phyloP scores from a whole-genome alignment of 2,329 filamentous ascomycete species.

The Verticillium nubilum region DNA sequence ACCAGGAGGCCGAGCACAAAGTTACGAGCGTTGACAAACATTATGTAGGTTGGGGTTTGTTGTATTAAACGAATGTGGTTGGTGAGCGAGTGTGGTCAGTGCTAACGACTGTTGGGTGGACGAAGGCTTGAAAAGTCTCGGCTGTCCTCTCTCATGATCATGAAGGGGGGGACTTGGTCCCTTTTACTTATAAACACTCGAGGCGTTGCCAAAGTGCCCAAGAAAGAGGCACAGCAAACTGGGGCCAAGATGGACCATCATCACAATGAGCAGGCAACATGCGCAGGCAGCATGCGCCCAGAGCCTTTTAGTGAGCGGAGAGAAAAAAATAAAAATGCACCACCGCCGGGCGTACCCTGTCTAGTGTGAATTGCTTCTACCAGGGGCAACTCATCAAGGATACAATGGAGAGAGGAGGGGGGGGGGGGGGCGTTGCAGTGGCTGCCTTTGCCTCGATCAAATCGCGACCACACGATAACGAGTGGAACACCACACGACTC shows the following conservation, averaged over 20 bases:
- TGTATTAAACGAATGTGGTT: slow-evolving; percentile 1
- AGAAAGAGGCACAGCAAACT: not conserved
- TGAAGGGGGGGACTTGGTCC: not conserved
- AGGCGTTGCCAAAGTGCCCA: not conserved
- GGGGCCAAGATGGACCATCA: not conserved
- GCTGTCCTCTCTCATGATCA: not conserved
- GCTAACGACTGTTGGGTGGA: not conserved
- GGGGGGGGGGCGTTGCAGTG: not conserved
- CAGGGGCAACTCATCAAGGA: not conserved
- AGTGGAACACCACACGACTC: not conserved
- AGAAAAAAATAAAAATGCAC: not conserved
- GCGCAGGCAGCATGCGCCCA: not conserved
- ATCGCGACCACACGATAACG: not conserved
- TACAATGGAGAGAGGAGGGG: no score
- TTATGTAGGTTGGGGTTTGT: not conserved
- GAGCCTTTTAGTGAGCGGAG: not conserved
- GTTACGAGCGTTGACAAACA: not conserved
- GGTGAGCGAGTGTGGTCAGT: not conserved
- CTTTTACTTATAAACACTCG: not conserved
- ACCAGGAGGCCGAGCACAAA: slow-evolving; percentile 14
- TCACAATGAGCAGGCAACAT: not conserved
- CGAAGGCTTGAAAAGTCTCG: not conserved
- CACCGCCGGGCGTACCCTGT: not conserved
- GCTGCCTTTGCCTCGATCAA: not conserved
- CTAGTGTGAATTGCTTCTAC: not conserved